Base-by-base conservation (phyloP, 208 protist genomes). In the Trypanosomatidae sp. region DNA sequence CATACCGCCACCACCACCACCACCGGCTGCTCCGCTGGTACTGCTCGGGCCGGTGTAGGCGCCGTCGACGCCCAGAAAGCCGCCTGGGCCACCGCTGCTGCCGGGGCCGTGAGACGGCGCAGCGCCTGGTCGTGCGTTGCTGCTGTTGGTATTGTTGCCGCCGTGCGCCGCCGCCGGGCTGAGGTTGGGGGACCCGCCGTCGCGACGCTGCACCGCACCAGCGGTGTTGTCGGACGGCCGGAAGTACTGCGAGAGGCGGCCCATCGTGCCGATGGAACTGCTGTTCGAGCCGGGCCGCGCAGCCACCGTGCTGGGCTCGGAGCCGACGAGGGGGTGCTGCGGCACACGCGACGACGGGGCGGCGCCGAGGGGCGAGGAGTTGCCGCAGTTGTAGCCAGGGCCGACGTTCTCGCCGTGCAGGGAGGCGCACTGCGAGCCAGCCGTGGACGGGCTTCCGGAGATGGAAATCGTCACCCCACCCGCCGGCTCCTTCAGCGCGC, bases 401-500 rank as follows among this genome's bases (percentile, higher is more conserved):
- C n/a, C n/a, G n/a, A n/a, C n/a, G n/a, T n/a, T n/a, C n/a, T n/a
- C n/a, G n/a, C n/a, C n/a, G n/a, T n/a, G n/a, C n/a, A n/a, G n/a
- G n/a, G n/a, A n/a, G n/a, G n/a, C n/a, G n/a, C n/a, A n/a, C n/a
- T n/a, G n/a, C n/a, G n/a, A n/a, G n/a, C n/a, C n/a, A n/a, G n/a
- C n/a, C n/a, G n/a, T n/a, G n/a, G n/a, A n/a, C n/a, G n/a, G n/a
- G n/a, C n/a, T n/a, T n/a, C n/a, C n/a, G n/a, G n/a, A n/a, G n/a
- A n/a, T n/a, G n/a, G 30, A 66, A 19, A 30, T n/a, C n/a, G n/a
- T n/a, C n/a, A n/a, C n/a, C n/a, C n/a, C n/a, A n/a, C n/a, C n/a
- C n/a, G n/a, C n/a, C n/a, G 71, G 79, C 62, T 91, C 85, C 62
- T 85, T 88, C 53, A 96, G 80, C 46, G 84, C 91, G 52, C 55